These are phyloP conservation scores for Pichia paraexigua DNA, from an alignment of 805 yeast species.

Conservation along the genomic window DNA sequence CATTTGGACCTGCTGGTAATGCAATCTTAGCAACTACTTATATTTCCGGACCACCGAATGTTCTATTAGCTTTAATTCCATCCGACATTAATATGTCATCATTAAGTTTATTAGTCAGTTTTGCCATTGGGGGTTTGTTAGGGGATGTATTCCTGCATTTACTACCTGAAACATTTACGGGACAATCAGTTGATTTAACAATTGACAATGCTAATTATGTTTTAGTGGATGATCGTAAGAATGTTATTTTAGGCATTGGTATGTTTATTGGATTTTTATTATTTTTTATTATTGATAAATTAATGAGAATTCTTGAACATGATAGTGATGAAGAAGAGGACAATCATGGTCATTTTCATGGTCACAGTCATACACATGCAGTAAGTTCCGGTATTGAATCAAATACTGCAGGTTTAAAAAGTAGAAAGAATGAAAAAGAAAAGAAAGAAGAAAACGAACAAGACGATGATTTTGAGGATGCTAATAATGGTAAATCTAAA, in stretches of 20 bases:
- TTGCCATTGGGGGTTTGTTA: slow-evolving; percentile 68
- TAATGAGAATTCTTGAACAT: slow-evolving; percentile 42
- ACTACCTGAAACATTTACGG: slow-evolving; percentile 59
- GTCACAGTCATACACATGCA: slow-evolving; percentile 11
- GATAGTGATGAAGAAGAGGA: slow-evolving; percentile 21
- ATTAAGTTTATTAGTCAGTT: slow-evolving; percentile 50
- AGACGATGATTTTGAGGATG: slow-evolving; percentile 9
- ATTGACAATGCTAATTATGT: slow-evolving; percentile 20
- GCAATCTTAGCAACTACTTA: slow-evolving; percentile 56
- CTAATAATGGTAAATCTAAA: slow-evolving; percentile 17
- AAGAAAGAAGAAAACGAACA: slow-evolving; percentile 18
- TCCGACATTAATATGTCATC: slow-evolving; percentile 43
- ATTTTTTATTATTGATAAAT: slow-evolving; percentile 58
- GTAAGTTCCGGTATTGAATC: background rate
- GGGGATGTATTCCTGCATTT: slow-evolving; percentile 71
- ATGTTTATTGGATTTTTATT: slow-evolving; percentile 53
- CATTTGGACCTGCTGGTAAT: slow-evolving; percentile 52
- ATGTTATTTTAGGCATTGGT: slow-evolving; percentile 42
- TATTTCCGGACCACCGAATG: slow-evolving; percentile 58
- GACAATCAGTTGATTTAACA: slow-evolving; percentile 37
- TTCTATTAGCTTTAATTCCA: slow-evolving; percentile 49
- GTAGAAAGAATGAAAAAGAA: slow-evolving; percentile 16
- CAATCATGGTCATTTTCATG: slow-evolving; percentile 38
- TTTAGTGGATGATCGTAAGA: slow-evolving; percentile 43
- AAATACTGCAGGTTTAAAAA: slow-evolving; percentile 1